phyloP scores from a whole-genome alignment of 768 basidiomycete genomes.

The Paxillus rubicundulus region DNA sequence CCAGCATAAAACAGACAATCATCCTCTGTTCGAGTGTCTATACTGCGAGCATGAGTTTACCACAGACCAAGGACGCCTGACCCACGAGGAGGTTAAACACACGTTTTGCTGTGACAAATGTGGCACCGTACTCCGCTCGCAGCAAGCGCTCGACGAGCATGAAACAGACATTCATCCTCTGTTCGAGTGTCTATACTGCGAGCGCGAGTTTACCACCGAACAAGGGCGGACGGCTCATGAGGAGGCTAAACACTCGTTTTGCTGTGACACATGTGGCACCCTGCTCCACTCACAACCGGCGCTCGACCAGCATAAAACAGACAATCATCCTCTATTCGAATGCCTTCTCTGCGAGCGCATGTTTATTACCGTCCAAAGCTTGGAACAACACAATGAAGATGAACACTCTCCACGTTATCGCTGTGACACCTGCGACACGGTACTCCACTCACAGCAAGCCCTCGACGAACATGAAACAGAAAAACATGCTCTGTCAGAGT shows the following conservation, averaged over 20 bases:
- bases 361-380: slow-evolving; percentile 5
- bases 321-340: slow-evolving; percentile 12
- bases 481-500: slow-evolving; percentile 15
- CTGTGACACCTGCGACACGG: slow-evolving; percentile 11
- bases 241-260: slow-evolving; percentile 3
- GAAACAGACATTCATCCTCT: slow-evolving; percentile 5
- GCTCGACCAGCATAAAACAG: slow-evolving; percentile 14
- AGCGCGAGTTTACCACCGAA: slow-evolving; percentile 5
- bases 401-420: slow-evolving; percentile 1
- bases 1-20: slow-evolving; percentile 12
- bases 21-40: slow-evolving; percentile 14
- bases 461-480: slow-evolving; percentile 15
- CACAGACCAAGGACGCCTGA: neutral
- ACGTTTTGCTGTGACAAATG: slow-evolving; percentile 5
- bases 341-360: slow-evolving; percentile 16
- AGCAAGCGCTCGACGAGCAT: slow-evolving; percentile 17
- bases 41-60: slow-evolving; percentile 13
- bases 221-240: slow-evolving; percentile 11
- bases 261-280: slow-evolving; percentile 8
- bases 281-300: slow-evolving; percentile 1
- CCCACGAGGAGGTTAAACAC: slow-evolving; percentile 16
- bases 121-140: neutral
- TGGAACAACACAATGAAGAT: slow-evolving; percentile 8
- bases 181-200: slow-evolving; percentile 18
- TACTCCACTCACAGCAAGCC: slow-evolving; percentile 2